phyloP scores from a whole-genome alignment of 2,329 filamentous ascomycete species.

The Fusarium lyarnte region DNA sequence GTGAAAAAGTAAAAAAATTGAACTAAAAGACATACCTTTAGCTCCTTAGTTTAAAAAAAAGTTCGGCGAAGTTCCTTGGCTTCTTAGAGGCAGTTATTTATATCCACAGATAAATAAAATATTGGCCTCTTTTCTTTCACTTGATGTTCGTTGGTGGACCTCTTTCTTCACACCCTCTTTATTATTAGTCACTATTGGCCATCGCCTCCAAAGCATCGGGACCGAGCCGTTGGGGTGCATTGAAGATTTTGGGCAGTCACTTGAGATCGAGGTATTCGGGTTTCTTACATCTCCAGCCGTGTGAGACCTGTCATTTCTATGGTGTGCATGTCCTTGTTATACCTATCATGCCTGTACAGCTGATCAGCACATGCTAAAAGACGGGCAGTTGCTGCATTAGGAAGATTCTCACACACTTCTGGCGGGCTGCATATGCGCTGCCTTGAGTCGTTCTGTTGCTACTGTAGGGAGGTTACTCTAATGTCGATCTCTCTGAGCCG shows the following conservation, averaged over 20 bases:
- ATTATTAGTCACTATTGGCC: too few relatives aligned
- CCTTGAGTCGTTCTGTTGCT: background rate
- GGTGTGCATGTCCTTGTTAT: background rate
- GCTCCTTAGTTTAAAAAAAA: too few relatives aligned
- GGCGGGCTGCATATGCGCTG: slow-evolving; percentile 24
- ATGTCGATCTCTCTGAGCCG: slow-evolving; percentile 29
- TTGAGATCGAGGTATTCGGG: background rate
- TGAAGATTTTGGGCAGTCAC: background rate
- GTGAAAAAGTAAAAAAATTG: background rate
- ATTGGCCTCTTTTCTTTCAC: too few relatives aligned
- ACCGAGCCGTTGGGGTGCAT: background rate
- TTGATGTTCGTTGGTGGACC: background rate
- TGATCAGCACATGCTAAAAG: background rate
- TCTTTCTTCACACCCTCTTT: slow-evolving; percentile 14
- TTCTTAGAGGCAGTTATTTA: background rate
- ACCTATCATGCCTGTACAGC: slow-evolving; percentile 3
- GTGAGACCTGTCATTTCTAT: background rate
- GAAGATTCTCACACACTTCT: slow-evolving; percentile 4
- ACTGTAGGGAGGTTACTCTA: background rate
- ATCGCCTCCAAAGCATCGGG: background rate
- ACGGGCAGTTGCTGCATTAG: background rate
- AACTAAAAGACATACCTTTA: background rate
- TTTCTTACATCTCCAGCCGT: background rate
- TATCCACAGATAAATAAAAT: background rate
- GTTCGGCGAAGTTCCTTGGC: background rate